Evolutionary conservation across 306 rosid species (phyloP), one percentile per base, ranked within the genome.

Genomic region (Clitoria ternatea): DNA sequence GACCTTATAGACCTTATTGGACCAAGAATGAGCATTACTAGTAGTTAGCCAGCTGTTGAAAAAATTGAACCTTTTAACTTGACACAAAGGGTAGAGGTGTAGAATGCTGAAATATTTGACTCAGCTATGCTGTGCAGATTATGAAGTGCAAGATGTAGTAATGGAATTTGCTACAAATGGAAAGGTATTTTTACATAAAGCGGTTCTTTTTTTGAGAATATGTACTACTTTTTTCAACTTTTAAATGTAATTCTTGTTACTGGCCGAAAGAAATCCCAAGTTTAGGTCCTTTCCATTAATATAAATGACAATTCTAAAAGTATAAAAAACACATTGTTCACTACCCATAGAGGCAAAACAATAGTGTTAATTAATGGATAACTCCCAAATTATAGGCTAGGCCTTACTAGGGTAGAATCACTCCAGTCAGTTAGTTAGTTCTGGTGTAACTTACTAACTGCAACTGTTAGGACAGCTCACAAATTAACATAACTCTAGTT

Each of bases 111-210:
- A 30, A 69, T 48, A 52, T 79, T 59, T 68, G 66, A 77, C 65
- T 75, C 64, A n/a, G 42, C 62, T 62, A 55, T 45, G 55, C 69
- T 75, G n/a, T n/a, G 64, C 87, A 90, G 97, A 81, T 83, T 76
- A 81, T 90, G 84, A 88, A 73, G 86, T 82, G 66, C 86, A 64
- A 50, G 92, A 86, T 73, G 84, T 82, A 23, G 92, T 84, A 56
- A 86, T 77, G 87, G 88, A 90, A 79, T 86, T 92, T 48, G 80
- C 97, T 55, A 72, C 82, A 52, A 75, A 83, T 56, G 97, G 97
- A 77, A 86, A 88, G 92, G 97, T 86, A 82, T 55, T 57, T 52
- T 55, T 29, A 50, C 50, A 72, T 68, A 47, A 13, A 19, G 52
- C 9, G 24, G 35, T 74, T 68, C 60, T 49, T 50, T 68, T 53